Percentiles rank a stretch among this genome's conserved stretches.
phyloP scores from a whole-genome alignment of 164 flowering plant genomes.

The Vitis amurensis region DNA sequence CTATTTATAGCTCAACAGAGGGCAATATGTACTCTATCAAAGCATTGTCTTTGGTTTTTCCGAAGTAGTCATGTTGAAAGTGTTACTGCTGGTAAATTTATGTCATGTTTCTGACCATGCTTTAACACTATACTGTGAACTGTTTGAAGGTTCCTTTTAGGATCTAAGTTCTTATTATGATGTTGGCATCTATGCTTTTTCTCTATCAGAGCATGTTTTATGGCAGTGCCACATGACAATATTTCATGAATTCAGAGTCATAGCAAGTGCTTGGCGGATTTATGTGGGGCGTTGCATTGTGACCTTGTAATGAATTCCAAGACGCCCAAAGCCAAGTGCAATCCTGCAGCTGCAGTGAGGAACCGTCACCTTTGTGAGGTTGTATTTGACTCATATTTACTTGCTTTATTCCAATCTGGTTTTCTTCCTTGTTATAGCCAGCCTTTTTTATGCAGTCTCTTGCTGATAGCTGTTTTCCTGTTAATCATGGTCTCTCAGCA shows the following conservation, averaged over 20 bases:
- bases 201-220: not conserved
- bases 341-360: conserved; percentile 87
- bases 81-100: too few species aligned
- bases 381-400: conserved; percentile 15
- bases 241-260: conserved; percentile 54
- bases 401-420: conserved; percentile 1
- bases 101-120: too few species aligned
- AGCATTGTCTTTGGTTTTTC: too few species aligned
- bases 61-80: too few species aligned
- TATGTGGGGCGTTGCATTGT: conserved; percentile 97
- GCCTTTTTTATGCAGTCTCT: conserved; percentile 58
- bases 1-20: too few species aligned
- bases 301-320: conserved; percentile 58
- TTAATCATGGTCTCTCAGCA: conserved; percentile 59
- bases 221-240: not conserved
- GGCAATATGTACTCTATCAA: too few species aligned
- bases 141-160: not conserved
- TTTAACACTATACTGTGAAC: not conserved
- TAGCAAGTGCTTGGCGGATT: conserved; percentile 87
- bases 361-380: conserved; percentile 95
- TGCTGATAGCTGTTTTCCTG: conserved; percentile 85
- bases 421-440: conserved; percentile 1
- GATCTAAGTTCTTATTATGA: not conserved
- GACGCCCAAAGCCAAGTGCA: conserved; percentile 69
- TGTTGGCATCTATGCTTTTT: not conserved